Conservation (phyloP, 73 alveolate species). For the Effrenium voratum region DNA sequence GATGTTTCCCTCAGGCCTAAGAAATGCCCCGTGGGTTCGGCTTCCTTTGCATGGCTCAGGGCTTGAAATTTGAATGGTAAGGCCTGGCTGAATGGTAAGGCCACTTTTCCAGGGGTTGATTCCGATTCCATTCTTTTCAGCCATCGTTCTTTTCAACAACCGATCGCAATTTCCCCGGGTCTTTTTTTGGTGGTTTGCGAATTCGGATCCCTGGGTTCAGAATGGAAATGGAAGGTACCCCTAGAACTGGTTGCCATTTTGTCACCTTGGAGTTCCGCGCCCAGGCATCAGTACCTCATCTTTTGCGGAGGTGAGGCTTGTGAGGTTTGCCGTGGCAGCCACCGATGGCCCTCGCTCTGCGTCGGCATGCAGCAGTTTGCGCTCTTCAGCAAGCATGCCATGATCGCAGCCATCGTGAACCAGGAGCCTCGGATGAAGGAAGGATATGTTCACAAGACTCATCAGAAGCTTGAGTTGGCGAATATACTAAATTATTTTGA, state of each 20-base stretch:
- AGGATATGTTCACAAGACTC: not conserved
- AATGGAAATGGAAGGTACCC: too few relatives aligned
- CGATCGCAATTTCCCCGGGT: too few relatives aligned
- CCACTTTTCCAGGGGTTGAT: too few relatives aligned
- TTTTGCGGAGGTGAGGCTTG: not conserved
- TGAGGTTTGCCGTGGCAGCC: not conserved
- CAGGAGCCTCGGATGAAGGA: not conserved
- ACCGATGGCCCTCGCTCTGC: constrained; percentile 53
- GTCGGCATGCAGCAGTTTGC: constrained; percentile 29
- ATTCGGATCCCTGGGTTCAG: too few relatives aligned
- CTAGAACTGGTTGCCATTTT: too few relatives aligned
- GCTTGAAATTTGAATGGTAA: too few relatives aligned
- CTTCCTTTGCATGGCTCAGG: not conserved
- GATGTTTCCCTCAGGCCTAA: not conserved
- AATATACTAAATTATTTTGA: not conserved
- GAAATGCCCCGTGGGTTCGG: not conserved
- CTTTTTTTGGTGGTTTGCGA: too few relatives aligned
- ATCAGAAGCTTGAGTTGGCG: not conserved
- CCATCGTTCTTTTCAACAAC: too few relatives aligned
- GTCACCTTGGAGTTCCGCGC: too few relatives aligned
- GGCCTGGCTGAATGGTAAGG: too few relatives aligned
- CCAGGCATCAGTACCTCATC: constrained; percentile 21
- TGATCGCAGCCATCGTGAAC: not conserved
- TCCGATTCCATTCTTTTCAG: too few relatives aligned
- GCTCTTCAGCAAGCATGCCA: constrained; percentile 35